A percentile compares a stretch with the other conserved stretches of the same genome.
These are phyloP conservation scores for Alternaria longipes DNA, from an alignment of 2,329 filamentous ascomycete genomes.

Conservation along the genomic window DNA sequence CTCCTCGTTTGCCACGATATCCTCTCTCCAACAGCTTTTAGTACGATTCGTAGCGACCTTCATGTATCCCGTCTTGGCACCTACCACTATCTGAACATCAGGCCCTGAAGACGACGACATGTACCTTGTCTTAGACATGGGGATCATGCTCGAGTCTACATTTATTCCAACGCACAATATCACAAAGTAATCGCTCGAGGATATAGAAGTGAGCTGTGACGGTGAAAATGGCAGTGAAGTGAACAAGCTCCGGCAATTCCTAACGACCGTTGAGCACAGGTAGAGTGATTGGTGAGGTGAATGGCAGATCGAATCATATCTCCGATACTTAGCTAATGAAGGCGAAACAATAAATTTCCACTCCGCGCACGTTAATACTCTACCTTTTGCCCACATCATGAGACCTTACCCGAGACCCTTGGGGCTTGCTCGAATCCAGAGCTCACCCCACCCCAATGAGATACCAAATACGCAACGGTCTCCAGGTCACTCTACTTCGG, in stretches of 20 bases:
- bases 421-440: background rate
- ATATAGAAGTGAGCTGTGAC: background rate
- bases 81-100: background rate
- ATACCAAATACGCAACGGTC: background rate
- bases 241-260: background rate
- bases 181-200: background rate
- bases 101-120: background rate
- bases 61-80: background rate
- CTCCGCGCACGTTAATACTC: background rate
- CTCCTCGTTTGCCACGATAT: background rate
- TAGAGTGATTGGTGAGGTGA: background rate
- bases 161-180: background rate
- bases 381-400: background rate
- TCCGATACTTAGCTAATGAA: background rate
- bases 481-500: background rate
- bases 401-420: background rate
- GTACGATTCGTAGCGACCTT: background rate
- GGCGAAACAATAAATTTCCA: background rate
- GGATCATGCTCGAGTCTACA: background rate
- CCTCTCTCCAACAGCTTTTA: background rate
- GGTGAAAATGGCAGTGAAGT: background rate
- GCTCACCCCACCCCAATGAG: background rate
- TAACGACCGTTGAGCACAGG: background rate
- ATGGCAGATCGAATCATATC: background rate
- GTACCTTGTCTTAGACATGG: background rate